These are phyloP conservation scores for Capillidium heterosporum DNA, from an alignment of 371 early-diverging fungal species.

Conservation along the genomic window DNA sequence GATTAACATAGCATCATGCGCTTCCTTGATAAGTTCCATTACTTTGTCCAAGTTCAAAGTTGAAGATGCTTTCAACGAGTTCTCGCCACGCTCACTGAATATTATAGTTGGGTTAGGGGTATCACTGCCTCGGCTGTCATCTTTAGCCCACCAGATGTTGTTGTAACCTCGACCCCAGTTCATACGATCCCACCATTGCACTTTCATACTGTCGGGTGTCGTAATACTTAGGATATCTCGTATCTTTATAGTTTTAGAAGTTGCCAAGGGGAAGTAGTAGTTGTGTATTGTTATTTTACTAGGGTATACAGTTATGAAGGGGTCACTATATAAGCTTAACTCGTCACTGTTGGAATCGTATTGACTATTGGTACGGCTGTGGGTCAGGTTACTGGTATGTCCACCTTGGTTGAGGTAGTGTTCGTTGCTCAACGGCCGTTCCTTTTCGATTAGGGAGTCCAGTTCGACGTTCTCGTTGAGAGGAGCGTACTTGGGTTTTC, in stretches of 20 bases:
- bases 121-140: neutral
- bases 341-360: neutral
- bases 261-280: slow-evolving; percentile 3
- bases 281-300: neutral
- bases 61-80: neutral
- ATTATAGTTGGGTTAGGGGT: neutral
- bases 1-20: neutral
- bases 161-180: slow-evolving; percentile 5
- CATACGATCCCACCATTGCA: slow-evolving; percentile 5
- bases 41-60: neutral
- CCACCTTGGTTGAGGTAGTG: neutral
- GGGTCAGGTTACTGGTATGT: neutral
- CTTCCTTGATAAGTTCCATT: neutral
- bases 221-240: neutral
- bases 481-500: neutral
- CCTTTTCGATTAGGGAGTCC: neutral
- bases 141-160: slow-evolving; percentile 7
- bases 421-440: neutral
- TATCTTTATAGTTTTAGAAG: neutral
- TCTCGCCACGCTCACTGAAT: neutral
- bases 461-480: neutral
- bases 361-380: neutral
- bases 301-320: neutral
- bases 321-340: neutral
- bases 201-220: neutral